Evolutionary conservation across 176 grass and related monocot species (phyloP).

Genomic region (Echinochloa phyllopogon): DNA sequence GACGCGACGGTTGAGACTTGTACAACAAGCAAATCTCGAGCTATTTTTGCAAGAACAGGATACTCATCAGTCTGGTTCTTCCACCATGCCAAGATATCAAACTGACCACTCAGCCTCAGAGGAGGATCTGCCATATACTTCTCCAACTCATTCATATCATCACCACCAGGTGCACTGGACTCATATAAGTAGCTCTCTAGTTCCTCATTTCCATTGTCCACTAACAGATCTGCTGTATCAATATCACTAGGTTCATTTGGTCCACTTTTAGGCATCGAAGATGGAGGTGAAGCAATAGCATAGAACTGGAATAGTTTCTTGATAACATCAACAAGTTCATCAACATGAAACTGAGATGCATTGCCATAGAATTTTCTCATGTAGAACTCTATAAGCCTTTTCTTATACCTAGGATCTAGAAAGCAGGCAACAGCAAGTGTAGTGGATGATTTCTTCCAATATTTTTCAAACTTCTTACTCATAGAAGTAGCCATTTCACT

Average conservation of each 20-base stretch:
- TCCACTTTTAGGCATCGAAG: background rate
- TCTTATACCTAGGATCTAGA: background rate
- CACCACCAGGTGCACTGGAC: background rate
- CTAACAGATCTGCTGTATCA: background rate
- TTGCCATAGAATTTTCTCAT: background rate
- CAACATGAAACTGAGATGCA: background rate
- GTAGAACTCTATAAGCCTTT: background rate
- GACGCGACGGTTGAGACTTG: background rate
- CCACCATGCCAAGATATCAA: background rate
- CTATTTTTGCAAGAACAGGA: background rate
- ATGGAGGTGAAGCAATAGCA: background rate
- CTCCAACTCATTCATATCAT: background rate
- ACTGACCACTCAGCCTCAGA: no score
- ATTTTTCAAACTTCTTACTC: background rate
- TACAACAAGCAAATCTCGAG: background rate
- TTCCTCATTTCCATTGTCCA: background rate
- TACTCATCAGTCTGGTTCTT: background rate
- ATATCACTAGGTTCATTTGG: background rate
- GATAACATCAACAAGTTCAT: background rate
- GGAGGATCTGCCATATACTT: no score
- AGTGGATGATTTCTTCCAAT: background rate
- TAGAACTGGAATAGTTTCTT: background rate
- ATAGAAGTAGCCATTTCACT: background rate
- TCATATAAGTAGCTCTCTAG: background rate
- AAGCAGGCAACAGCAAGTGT: background rate